Evolutionary conservation across 179 eudicot species (phyloP).

Genomic region (Beta lomatogona): DNA sequence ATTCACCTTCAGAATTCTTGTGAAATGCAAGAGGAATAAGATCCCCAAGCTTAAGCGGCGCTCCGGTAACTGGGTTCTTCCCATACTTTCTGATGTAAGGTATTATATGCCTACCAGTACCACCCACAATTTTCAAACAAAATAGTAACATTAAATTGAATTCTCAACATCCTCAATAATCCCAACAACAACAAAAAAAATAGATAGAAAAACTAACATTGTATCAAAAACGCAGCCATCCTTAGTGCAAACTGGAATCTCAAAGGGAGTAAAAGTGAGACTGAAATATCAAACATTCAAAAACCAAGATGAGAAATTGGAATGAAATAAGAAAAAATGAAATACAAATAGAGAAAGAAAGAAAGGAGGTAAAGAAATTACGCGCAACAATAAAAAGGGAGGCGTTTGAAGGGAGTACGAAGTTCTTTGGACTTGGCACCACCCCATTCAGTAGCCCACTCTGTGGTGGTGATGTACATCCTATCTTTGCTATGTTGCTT

Average conservation of each 20-base stretch:
- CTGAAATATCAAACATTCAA: slow-evolving; percentile 39
- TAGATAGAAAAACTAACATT: slow-evolving; percentile 42
- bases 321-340: background rate
- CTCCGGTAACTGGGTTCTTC: slow-evolving; percentile 88
- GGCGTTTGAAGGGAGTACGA: slow-evolving; percentile 82
- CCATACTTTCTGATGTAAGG: slow-evolving; percentile 85
- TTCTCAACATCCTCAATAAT: background rate
- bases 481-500: slow-evolving; percentile 98
- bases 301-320: background rate
- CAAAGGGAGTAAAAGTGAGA: slow-evolving; percentile 90
- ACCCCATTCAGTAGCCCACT: slow-evolving; percentile 99
- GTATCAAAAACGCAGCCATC: slow-evolving; percentile 93
- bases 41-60: slow-evolving; percentile 68
- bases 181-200: background rate
- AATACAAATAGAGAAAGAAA: background rate
- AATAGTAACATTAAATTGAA: background rate
- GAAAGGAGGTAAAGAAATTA: slow-evolving; percentile 15
- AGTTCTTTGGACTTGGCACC: slow-evolving; percentile 81
- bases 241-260: slow-evolving; percentile 71
- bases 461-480: slow-evolving; percentile 89
- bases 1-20: slow-evolving; percentile 79
- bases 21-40: slow-evolving; percentile 85
- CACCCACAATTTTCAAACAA: background rate
- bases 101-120: slow-evolving; percentile 60
- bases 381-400: slow-evolving; percentile 99